Evolutionary conservation across 108 stramenopile genomes (phyloP).

Genomic region (Thalassiosira profunda): DNA sequence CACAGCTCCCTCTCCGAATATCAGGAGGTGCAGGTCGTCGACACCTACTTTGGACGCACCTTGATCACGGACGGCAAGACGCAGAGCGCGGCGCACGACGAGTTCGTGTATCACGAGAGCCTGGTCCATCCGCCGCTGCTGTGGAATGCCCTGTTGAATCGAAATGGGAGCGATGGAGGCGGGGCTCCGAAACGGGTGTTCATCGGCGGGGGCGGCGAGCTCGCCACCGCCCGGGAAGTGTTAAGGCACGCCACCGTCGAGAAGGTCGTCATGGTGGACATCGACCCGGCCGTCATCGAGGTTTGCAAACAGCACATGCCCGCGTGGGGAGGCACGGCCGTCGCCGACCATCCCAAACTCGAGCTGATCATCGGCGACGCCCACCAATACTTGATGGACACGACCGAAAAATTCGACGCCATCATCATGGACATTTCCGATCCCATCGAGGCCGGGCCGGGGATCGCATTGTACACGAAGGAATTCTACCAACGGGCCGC

Average conservation of each 20-base stretch:
- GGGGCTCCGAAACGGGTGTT: constrained; percentile 72
- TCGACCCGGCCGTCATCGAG: constrained; percentile 83
- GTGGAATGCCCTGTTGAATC: constrained; percentile 35
- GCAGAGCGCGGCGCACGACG: constrained; percentile 84
- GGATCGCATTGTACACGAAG: constrained; percentile 89
- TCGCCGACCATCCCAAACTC: constrained; percentile 64
- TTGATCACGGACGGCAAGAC: constrained; percentile 95
- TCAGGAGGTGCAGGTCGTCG: constrained; percentile 45
- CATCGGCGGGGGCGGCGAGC: constrained; percentile 91
- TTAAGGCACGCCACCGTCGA: constrained; percentile 80
- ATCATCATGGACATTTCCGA: constrained; percentile 92
- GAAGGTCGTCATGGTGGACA: constrained; percentile 90
- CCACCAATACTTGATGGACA: constrained; percentile 56
- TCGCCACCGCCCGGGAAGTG: constrained; percentile 90
- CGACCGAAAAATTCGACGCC: constrained; percentile 72
- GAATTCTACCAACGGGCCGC: constrained; percentile 88
- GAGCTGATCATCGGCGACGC: constrained; percentile 82
- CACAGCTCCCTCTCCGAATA: constrained; percentile 51
- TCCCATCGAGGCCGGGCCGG: constrained; percentile 94
- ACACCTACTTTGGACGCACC: constrained; percentile 57
- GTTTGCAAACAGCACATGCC: constrained; percentile 75
- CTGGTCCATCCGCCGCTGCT: constrained; percentile 86
- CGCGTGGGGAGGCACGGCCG: constrained; percentile 85
- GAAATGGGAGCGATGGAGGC: constrained; percentile 8
- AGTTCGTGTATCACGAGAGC: constrained; percentile 90